These are phyloP conservation scores for Canavalia gladiata DNA, from an alignment of 306 rosid genomes.

Conservation along the genomic window DNA sequence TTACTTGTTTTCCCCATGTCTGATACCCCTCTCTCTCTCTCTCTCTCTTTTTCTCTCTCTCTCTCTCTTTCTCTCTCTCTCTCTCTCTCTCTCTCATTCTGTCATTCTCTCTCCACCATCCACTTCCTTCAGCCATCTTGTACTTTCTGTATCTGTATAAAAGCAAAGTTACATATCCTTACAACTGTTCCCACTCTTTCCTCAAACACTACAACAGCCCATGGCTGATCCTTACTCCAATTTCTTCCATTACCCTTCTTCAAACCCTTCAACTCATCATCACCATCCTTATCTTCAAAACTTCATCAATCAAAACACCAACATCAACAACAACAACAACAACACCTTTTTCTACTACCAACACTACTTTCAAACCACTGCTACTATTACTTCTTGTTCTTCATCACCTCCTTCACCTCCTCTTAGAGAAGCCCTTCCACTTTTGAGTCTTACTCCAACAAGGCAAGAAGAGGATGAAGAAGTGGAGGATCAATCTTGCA, in stretches of 20 bases:
- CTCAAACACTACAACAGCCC: constrained; percentile 1
- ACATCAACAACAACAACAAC: background rate
- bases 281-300: constrained; percentile 41
- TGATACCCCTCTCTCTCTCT: constrained; percentile 32
- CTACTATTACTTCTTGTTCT: background rate
- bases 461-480: constrained; percentile 3
- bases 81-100: constrained; percentile 39
- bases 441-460: constrained; percentile 61
- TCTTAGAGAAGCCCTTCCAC: constrained; percentile 80
- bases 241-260: constrained; percentile 34
- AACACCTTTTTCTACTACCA: constrained; percentile 32
- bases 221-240: constrained; percentile 56
- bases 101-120: constrained; percentile 62
- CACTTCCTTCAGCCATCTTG: constrained; percentile 80
- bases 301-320: constrained; percentile 36
- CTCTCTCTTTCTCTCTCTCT: constrained; percentile 31
- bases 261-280: constrained; percentile 27
- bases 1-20: constrained; percentile 29
- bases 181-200: constrained; percentile 52
- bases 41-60: constrained; percentile 48
- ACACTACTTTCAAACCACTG: background rate
- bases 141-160: constrained; percentile 63
- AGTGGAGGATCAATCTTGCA: constrained; percentile 8
- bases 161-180: constrained; percentile 40
- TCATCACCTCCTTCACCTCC: constrained; percentile 74